Percentiles rank a stretch among this genome's conserved stretches.
phyloP scores from a whole-genome alignment of 2,329 filamentous ascomycete species.

The Verticillium isaacii region DNA sequence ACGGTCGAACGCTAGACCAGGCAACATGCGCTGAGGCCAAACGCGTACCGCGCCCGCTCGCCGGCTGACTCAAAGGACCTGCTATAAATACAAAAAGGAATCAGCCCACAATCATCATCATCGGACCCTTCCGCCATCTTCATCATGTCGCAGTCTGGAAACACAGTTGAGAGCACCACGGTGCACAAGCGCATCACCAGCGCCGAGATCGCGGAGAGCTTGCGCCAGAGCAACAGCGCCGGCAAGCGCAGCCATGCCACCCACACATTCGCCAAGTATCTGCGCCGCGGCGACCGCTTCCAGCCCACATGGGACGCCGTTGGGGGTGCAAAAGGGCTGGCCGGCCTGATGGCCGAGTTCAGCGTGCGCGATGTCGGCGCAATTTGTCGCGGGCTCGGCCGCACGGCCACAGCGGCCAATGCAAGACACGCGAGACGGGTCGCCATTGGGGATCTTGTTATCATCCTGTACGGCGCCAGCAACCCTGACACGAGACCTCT shows the following conservation, averaged over 20 bases:
- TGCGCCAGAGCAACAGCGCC: slow-evolving; percentile 15
- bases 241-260: slow-evolving; percentile 13
- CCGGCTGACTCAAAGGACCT: no score
- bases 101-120: no score
- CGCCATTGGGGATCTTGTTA: slow-evolving; percentile 15
- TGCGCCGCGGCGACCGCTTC: slow-evolving; percentile 16
- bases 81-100: no score
- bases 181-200: not conserved
- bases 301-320: slow-evolving; percentile 15
- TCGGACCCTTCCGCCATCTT: not conserved
- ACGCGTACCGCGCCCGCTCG: no score
- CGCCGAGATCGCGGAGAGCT: not conserved
- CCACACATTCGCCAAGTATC: slow-evolving; percentile 12
- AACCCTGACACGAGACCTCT: slow-evolving; percentile 16
- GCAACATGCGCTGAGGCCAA: no score
- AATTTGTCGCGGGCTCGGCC: slow-evolving; percentile 15
- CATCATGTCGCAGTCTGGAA: not conserved
- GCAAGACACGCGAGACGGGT: slow-evolving; percentile 15
- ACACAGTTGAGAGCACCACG: not conserved
- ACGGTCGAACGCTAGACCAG: no score
- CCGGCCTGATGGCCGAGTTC: slow-evolving; percentile 17
- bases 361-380: slow-evolving; percentile 16
- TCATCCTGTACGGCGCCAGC: slow-evolving; percentile 8
- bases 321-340: slow-evolving; percentile 16
- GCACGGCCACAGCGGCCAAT: slow-evolving; percentile 14